A percentile compares a stretch with the other conserved stretches of the same genome.
phyloP scores from a whole-genome alignment of 2,329 filamentous ascomycete genomes.

The Tolypocladium sp. region DNA sequence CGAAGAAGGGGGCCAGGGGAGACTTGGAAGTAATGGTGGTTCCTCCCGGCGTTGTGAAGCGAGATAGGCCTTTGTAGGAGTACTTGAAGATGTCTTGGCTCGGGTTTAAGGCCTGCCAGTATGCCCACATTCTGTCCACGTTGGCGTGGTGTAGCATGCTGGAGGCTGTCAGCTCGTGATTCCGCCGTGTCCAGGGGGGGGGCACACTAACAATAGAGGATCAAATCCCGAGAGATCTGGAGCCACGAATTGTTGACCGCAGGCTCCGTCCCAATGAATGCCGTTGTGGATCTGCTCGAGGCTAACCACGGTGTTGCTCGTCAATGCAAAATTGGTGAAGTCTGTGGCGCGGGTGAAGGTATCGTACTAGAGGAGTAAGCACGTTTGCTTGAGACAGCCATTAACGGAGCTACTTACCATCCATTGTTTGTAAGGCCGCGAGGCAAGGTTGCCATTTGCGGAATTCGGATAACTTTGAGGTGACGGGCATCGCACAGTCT shows the following conservation, averaged over 20 bases:
- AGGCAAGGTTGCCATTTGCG: constrained; percentile 24
- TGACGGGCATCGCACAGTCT: constrained; percentile 30
- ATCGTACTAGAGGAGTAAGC: constrained; percentile 23
- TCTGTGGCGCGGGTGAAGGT: constrained; percentile 24
- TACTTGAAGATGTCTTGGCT: constrained; percentile 21
- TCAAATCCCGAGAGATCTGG: constrained; percentile 32
- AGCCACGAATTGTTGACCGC: constrained; percentile 30
- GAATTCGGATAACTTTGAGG: constrained; percentile 27
- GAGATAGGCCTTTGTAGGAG: constrained; percentile 22
- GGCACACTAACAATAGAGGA: constrained; percentile 29
- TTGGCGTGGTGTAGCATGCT: constrained; percentile 46
- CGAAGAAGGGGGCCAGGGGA: constrained; percentile 42
- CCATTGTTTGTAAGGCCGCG: constrained; percentile 25
- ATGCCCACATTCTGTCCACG: constrained; percentile 54
- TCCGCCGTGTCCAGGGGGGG: neutral
- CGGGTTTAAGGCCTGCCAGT: constrained; percentile 37
- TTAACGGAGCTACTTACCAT: constrained; percentile 23
- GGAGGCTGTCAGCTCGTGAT: neutral
- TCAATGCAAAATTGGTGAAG: constrained; percentile 25
- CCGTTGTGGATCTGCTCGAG: constrained; percentile 34
- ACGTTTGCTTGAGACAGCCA: neutral
- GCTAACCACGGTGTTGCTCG: constrained; percentile 24
- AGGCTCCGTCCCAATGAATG: constrained; percentile 29
- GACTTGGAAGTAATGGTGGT: constrained; percentile 30
- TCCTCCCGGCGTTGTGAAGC: constrained; percentile 31